Evolutionary conservation across 768 basidiomycete genomes (phyloP), one percentile per base, ranked within the genome.

Genomic region (Lentinus tigrinus): DNA sequence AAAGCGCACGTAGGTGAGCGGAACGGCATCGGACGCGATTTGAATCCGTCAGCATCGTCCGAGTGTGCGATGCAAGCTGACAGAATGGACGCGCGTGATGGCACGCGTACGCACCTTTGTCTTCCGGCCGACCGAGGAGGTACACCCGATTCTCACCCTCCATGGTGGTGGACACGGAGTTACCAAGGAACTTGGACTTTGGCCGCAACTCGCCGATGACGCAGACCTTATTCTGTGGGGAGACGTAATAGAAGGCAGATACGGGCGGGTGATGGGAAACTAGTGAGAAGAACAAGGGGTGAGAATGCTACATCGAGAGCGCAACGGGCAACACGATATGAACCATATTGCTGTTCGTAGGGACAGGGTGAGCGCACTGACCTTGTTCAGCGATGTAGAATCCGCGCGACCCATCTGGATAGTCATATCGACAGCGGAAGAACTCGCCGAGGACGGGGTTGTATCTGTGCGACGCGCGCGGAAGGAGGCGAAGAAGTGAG

Each of bases 361-460:
- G n/a, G n/a, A n/a, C n/a, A n/a, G n/a, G n/a, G n/a, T n/a, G 21
- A 11, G 50, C 38, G 43, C n/a, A 47, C 55, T 21, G 70, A 83
- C 93, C 93, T 85, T 98, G 96, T 70, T 98, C 96, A 24, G 96
- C 89, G 62, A 98, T 91, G 73, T 95, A 98, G 75, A 93, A 98
- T 0, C 94, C 97, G 57, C 88, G 87, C n/a, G 93, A 87, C 23
- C 91, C 92, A 65, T 98, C 89, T 13, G 85, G 75, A 72, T 98
- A 99, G 72, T 92, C 85, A 71, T 98, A 99, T 58, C 89, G 79
- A 73, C 96, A 98, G 51, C 97, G 85, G 81, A 98, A 99, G 77
- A 98, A 95, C 72, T 99, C 97, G 52, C 97, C 97, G 10, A 98
- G 85, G 17, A 97, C 83, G 40, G 97, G 96, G 73, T 98, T 99